phyloP scores from a whole-genome alignment of 441 rosid genomes.

The Hypseocharis bilobata region DNA sequence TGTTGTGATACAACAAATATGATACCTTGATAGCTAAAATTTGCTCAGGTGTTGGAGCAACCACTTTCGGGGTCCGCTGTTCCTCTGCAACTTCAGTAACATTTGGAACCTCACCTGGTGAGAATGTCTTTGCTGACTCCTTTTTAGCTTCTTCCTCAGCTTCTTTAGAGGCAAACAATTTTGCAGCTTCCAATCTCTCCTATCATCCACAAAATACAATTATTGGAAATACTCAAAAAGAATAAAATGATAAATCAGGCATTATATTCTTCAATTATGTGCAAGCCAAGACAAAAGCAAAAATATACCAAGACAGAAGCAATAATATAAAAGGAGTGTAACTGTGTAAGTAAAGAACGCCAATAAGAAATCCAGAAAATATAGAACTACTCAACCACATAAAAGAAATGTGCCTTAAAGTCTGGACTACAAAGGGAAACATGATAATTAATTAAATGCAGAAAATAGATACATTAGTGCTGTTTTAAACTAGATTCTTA shows the following conservation, averaged over 20 bases:
- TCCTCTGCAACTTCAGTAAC: slow-evolving; percentile 47
- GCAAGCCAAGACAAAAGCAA: too few species aligned
- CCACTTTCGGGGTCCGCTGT: slow-evolving; percentile 53
- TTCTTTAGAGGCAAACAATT: slow-evolving; percentile 75
- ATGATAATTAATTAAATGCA: too few species aligned
- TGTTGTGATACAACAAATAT: slow-evolving; percentile 12
- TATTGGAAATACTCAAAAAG: not conserved
- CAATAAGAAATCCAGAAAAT: too few species aligned
- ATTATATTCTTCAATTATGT: too few species aligned
- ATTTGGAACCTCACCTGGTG: slow-evolving; percentile 49
- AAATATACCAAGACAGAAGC: not conserved
- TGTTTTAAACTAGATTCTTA: not conserved
- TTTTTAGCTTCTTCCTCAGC: slow-evolving; percentile 72
- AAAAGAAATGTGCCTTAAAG: too few species aligned
- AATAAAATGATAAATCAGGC: not conserved
- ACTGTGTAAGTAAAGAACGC: too few species aligned
- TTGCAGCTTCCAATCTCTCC: slow-evolving; percentile 86
- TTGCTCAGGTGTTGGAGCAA: slow-evolving; percentile 87
- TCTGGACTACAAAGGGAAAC: too few species aligned
- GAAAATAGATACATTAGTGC: too few species aligned
- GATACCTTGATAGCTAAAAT: slow-evolving; percentile 87
- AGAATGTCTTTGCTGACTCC: slow-evolving; percentile 42
- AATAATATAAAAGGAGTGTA: too few species aligned
- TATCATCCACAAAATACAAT: slow-evolving; percentile 27
- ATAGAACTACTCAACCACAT: too few species aligned